Base-by-base conservation (phyloP, 441 rosid genomes). In the Pelargonium myrrhifolium region DNA sequence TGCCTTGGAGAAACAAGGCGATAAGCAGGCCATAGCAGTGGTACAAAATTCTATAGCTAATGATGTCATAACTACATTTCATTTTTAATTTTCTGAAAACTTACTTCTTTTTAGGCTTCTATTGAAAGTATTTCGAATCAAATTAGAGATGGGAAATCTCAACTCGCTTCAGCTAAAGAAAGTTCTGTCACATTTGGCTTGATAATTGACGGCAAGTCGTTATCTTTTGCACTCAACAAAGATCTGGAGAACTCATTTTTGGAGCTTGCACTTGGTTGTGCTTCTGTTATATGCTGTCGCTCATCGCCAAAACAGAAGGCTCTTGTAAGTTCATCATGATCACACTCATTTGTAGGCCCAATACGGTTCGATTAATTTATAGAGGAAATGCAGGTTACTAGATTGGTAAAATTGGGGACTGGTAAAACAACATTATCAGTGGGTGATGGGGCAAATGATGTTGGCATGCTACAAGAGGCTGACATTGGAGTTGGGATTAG, bases 281-380 rank as follows among this genome's bases (percentile, higher is more conserved):
- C 98, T 62, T 94, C 99, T 12, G 97, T 94, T 68, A 92, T 94
- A 74, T 94, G 99, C 80, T 94, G 99, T 40, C 97, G 99, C 45
- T 87, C 97, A 39, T 94, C 99, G 77, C 99, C 99, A 58, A 94
- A 88, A 81, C 99, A 94, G 84, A 94, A 94, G 75, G 97, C 99
- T 56, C 84, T 89, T 49, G 99, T 94, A 81, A 78, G 90, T 53
- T 53, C 24, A 18, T 49, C 17, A 65, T 49, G 59, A 59, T 18
- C 31, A 62, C 11, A 12, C 0, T 39, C 67, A 21, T 14, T 35
- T 59, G 2, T 15, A 0, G 14, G 0, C 0, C 39, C 24, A 3
- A 5, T 24, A 14, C 3, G 65, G 28, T 37, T 31, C 12, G 18
- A 6, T 53, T 53, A 15, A 53, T 53, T 62, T 28, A 62, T 62